These are phyloP conservation scores for Rhododendron ferrugineum DNA, from an alignment of 148 eudicot species.

Conservation along the genomic window DNA sequence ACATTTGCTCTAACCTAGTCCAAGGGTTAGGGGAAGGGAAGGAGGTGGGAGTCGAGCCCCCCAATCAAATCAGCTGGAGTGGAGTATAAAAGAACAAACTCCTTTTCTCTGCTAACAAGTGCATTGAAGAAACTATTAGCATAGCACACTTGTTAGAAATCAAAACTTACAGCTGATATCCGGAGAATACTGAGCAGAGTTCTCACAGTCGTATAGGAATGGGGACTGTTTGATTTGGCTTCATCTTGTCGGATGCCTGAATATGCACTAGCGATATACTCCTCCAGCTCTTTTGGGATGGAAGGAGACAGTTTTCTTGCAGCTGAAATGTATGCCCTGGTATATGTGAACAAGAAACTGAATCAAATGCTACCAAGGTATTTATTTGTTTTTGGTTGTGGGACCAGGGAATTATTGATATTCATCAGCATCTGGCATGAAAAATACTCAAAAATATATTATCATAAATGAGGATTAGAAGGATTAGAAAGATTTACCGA, in stretches of 20 bases:
- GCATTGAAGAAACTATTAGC: neutral
- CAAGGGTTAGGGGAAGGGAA: neutral
- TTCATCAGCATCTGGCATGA: neutral
- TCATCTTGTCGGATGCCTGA: constrained; percentile 93
- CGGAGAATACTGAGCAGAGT: constrained; percentile 97
- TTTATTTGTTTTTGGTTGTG: neutral
- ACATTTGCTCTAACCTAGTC: neutral
- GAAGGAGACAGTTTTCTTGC: constrained; percentile 81
- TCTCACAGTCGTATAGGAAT: constrained; percentile 90
- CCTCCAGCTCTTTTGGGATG: constrained; percentile 82
- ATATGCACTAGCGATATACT: constrained; percentile 92
- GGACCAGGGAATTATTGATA: neutral
- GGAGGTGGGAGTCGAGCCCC: neutral
- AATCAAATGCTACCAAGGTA: neutral
- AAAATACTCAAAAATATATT: neutral
- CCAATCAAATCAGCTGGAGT: neutral
- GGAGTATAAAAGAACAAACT: neutral
- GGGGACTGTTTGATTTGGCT: constrained; percentile 83
- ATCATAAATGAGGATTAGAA: neutral
- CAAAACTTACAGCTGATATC: constrained; percentile 80
- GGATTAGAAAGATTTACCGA: constrained; percentile 38
- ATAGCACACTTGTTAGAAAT: neutral
- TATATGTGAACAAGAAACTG: constrained; percentile 14
- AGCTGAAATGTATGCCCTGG: constrained; percentile 91
- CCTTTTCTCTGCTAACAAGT: neutral